Conservation (phyloP, 2,329 filamentous ascomycete species). For the Amauroascus niger region DNA sequence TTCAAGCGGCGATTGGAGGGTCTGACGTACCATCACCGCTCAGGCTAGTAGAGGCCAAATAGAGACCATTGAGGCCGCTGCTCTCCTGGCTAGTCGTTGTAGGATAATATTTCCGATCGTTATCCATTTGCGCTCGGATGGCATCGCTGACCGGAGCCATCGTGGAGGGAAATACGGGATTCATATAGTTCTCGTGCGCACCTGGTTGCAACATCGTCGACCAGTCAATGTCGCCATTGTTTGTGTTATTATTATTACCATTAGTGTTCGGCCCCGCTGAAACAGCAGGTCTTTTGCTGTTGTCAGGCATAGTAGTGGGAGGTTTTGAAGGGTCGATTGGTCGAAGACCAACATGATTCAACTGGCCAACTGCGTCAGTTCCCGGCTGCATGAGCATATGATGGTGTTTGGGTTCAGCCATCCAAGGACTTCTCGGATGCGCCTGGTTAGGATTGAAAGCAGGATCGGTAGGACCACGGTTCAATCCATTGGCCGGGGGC, state of each 20-base stretch:
- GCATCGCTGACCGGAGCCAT: conserved; percentile 59
- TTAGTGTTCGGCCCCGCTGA: conserved; percentile 49
- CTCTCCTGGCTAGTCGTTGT: conserved; percentile 29
- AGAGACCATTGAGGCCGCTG: conserved; percentile 39
- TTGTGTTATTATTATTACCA: conserved; percentile 30
- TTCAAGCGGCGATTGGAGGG: conserved; percentile 35
- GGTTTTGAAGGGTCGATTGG: conserved; percentile 37
- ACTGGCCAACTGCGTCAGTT: conserved; percentile 33
- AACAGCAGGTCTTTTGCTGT: conserved; percentile 47
- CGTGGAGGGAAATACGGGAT: conserved; percentile 54
- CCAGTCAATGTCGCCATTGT: conserved; percentile 54
- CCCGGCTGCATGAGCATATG: conserved; percentile 35
- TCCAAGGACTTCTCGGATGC: conserved; percentile 35
- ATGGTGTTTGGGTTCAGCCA: conserved; percentile 38
- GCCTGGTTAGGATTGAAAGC: conserved; percentile 29
- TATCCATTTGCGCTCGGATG: conserved; percentile 56
- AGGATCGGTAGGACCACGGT: conserved; percentile 31
- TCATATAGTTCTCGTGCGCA: conserved; percentile 57
- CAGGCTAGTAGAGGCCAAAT: conserved; percentile 40
- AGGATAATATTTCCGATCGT: conserved; percentile 44
- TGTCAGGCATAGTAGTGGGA: conserved; percentile 26
- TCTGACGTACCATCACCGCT: conserved; percentile 40
- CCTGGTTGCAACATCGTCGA: conserved; percentile 67
- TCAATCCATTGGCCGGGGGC: conserved; percentile 35
- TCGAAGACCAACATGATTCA: conserved; percentile 36